Conservation (phyloP, 2,329 filamentous ascomycete genomes). For the Teratosphaeria epicoccoides region DNA sequence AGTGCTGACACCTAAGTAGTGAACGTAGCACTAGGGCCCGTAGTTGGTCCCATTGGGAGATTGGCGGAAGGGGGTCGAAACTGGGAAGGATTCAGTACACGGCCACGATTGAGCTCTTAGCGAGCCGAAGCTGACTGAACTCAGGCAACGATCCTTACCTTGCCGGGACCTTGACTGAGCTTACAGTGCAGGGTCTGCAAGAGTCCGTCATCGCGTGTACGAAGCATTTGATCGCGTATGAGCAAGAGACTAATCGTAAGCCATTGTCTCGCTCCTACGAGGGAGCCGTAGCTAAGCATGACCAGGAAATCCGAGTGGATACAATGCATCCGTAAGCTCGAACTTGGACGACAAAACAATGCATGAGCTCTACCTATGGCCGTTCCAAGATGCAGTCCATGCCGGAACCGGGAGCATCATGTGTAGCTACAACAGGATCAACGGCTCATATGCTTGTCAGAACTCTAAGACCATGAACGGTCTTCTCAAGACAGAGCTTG, state of each 20-base stretch:
- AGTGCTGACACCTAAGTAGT: conserved; percentile 22
- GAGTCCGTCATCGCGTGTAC: conserved; percentile 70
- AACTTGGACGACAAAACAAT: conserved; percentile 55
- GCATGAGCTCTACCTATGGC: conserved; percentile 30
- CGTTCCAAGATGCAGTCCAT: conserved; percentile 39
- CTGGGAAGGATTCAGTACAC: conserved; percentile 55
- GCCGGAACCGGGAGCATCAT: conserved; percentile 40
- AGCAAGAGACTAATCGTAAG: conserved; percentile 64
- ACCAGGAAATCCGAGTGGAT: background rate
- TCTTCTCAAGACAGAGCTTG: conserved; percentile 66
- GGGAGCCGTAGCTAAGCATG: conserved; percentile 32
- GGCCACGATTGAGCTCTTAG: background rate
- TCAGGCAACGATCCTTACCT: conserved; percentile 22
- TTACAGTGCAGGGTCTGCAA: conserved; percentile 13
- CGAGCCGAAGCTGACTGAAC: background rate
- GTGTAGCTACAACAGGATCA: conserved; percentile 63
- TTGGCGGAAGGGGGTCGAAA: conserved; percentile 38
- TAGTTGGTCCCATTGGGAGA: conserved; percentile 62
- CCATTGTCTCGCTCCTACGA: conserved; percentile 33
- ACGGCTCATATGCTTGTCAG: conserved; percentile 70
- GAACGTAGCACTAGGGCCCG: conserved; percentile 65
- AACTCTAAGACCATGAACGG: conserved; percentile 68
- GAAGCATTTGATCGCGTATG: conserved; percentile 65
- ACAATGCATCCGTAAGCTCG: conserved; percentile 34
- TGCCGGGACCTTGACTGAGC: conserved; percentile 16